Base-by-base conservation (phyloP, 129 eudicot genomes). In the Flaveria bidentis region DNA sequence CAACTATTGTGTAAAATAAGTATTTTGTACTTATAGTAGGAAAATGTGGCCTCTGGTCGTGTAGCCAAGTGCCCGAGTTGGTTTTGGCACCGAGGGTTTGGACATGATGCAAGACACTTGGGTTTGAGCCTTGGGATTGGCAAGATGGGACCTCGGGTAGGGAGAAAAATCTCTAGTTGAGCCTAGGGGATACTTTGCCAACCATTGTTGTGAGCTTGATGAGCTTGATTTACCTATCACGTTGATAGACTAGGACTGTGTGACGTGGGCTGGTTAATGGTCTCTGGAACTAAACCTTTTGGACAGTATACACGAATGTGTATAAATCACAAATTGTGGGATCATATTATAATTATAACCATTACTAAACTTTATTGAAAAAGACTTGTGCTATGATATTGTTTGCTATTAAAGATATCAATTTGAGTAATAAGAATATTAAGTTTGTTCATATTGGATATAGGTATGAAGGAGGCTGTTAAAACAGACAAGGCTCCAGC, bases 401-500 rank as follows among this genome's bases (percentile, higher is more conserved):
- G n/a, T 65, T 4, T 50, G 55, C 55, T 23, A 5, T 13, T 77
- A 17, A 39, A 22, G 0, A 67, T 45, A 6, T 51, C 23, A 51
- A 0, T 69, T 41, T 0, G 23, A 2, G 6, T 69, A n/a, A 17
- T 41, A 9, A n/a, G n/a, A 22, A 63, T 63, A 63, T 1, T 41
- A 41, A 39, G 68, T 30, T 45, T 69, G 36, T 67, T 41, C 2
- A n/a, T 69, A 17, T 64, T 51, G 73, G 79, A 44, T 62, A 57
- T 64, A 91, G 97, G 86, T 76, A n/a, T 84, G 30, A 91, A 91
- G 89, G 97, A 94, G 83, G 94, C 90, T 67, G 87, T 94, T 69
- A 70, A 81, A 67, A 91, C 99, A 0, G 97, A 91, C 11, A 94
- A 91, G 76, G 97, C 99, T 78, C 99, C 97, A 13, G 98, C 97